phyloP scores from a whole-genome alignment of 257 asterid genomes.

The Pogostemon cablin region DNA sequence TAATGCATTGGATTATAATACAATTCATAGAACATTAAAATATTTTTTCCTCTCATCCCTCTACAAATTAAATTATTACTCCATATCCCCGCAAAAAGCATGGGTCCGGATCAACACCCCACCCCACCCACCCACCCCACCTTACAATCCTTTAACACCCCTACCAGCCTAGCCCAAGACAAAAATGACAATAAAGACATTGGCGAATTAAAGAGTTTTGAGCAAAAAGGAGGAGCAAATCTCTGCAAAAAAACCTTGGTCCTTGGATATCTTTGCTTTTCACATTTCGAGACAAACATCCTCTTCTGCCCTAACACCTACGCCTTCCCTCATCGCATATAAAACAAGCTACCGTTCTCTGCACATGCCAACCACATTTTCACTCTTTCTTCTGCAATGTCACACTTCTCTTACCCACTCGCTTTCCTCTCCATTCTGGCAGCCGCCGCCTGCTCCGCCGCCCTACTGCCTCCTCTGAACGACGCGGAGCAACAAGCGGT shows the following conservation, averaged over 20 bases:
- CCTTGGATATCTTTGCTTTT: conserved; percentile 43
- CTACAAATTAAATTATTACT: too few species aligned
- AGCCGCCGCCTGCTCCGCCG: conserved; percentile 26
- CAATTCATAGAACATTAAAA: too few species aligned
- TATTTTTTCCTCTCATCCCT: too few species aligned
- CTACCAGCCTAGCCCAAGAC: too few species aligned
- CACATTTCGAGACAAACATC: conserved; percentile 53
- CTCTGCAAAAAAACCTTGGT: conserved; percentile 40
- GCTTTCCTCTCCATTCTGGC: conserved; percentile 20
- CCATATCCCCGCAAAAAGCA: too few species aligned
- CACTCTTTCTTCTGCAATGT: conserved; percentile 32
- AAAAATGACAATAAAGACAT: too few species aligned
- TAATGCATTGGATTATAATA: too few species aligned
- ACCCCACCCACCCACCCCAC: too few species aligned
- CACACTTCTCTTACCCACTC: conserved; percentile 20
- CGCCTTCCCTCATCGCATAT: conserved; percentile 6
- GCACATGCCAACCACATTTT: not conserved
- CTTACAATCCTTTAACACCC: too few species aligned
- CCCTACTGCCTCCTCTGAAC: conserved; percentile 56
- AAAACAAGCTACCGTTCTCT: conserved; percentile 16
- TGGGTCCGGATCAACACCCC: too few species aligned
- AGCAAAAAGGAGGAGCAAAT: conserved; percentile 48
- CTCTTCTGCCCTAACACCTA: conserved; percentile 27
- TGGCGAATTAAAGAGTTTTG: conserved; percentile 2
- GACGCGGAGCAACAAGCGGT: conserved; percentile 71